These are phyloP conservation scores for Physcomitrium patens DNA, from an alignment of 225 moss, liverwort and hornwort species.

Conservation along the genomic window DNA sequence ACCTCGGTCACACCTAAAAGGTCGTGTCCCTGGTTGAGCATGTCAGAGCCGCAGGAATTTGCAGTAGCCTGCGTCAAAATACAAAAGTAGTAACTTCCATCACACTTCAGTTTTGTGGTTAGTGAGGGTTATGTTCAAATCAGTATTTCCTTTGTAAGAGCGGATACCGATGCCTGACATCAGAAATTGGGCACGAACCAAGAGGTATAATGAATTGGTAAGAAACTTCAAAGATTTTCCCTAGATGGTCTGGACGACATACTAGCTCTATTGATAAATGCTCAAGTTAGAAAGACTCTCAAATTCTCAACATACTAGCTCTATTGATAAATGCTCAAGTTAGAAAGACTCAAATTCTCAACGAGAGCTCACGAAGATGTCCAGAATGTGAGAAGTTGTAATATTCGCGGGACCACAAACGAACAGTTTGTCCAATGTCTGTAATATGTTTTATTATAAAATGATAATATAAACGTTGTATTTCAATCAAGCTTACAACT, in stretches of 20 bases:
- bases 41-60: constrained; percentile 21
- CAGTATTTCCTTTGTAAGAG: constrained; percentile 15
- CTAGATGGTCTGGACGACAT: constrained; percentile 7
- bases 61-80: constrained; percentile 26
- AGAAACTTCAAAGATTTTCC: constrained; percentile 28
- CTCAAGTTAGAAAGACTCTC: constrained; percentile 5
- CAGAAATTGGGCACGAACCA: constrained; percentile 14
- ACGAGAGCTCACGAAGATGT: no score
- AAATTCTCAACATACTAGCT: constrained; percentile 15
- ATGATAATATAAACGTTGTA: no score
- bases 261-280: constrained; percentile 28
- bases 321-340: constrained; percentile 26
- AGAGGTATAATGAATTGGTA: constrained; percentile 19
- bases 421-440: no score
- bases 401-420: no score
- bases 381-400: no score
- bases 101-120: constrained; percentile 32
- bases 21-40: constrained; percentile 35
- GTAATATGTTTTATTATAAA: no score
- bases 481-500: no score
- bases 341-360: neutral
- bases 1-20: constrained; percentile 24
- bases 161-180: constrained; percentile 26
- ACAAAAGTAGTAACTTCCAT: constrained; percentile 26
- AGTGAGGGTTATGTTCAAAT: neutral